Base-by-base conservation (phyloP, 176 grass and related monocot species). In the Melocanna baccifera region DNA sequence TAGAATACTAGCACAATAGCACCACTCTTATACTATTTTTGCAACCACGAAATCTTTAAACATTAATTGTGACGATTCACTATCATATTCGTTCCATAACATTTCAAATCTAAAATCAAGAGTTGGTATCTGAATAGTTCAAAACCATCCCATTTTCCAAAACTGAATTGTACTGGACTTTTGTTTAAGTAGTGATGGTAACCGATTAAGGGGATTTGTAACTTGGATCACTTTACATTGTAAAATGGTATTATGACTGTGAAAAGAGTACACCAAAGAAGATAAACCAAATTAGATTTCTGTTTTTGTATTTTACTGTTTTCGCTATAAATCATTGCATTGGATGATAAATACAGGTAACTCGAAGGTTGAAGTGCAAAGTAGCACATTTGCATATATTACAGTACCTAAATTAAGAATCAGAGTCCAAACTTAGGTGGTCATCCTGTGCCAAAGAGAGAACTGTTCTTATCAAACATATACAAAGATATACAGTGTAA, bases 351-450 rank as follows among this genome's bases (percentile, higher is more conserved):
- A 87, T 87, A 80, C 85, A 84, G 4, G 45, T 75, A 70, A 51
- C 39, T 30, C 4, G 34, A 79, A 51, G n/a, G 26, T 41, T 78
- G 28, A 75, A 75, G 34, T 84, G 80, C 69, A 75, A 68, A 75
- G 34, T 13, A 53, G 62, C 25, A 62, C n/a, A 73, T 69, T 84
- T 80, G 3, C 83, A 82, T 86, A 68, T 83, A 74, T 62, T 83
- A 84, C 53, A 84, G 15, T 76, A 47, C 62, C 28, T 83, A 87
- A 69, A 61, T 69, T 71, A 83, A 81, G 79, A 73, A 85, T 83
- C 47, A 90, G 72, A 36, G 84, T 58, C 73, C 65, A 86, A 78
- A 78, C 46, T 90, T 79, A 66, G 28, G 67, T 81, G 74, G 62
- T 68, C 32, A 79, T 83, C 68, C 68, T 83, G 42, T 73, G 30